Conservation (phyloP, 2,329 filamentous ascomycete genomes). For the Cryoendolithus antarcticus region DNA sequence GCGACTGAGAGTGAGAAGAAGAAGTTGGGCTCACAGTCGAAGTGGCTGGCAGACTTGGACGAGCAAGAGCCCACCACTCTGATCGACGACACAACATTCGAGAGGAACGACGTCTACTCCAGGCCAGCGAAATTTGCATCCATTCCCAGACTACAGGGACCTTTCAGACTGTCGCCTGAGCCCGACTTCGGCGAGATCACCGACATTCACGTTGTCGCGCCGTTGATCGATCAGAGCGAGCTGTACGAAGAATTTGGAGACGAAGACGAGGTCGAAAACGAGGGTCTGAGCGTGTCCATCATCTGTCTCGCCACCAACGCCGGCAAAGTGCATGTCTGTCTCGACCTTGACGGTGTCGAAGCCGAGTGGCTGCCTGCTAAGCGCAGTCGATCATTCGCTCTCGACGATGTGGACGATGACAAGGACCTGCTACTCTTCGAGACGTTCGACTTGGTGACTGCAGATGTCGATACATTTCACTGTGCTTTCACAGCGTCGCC, state of each 20-base stretch:
- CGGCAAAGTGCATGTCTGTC: conserved; percentile 45
- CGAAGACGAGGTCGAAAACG: conserved; percentile 27
- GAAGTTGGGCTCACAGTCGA: conserved; percentile 40
- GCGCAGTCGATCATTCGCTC: conserved; percentile 14
- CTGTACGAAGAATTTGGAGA: conserved; percentile 40
- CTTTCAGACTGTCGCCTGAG: conserved; percentile 43
- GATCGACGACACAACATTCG: conserved; percentile 25
- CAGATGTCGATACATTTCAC: conserved; percentile 22
- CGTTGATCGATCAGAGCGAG: conserved; percentile 40
- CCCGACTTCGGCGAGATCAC: conserved; percentile 45
- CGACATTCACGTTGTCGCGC: conserved; percentile 47
- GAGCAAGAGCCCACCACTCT: conserved; percentile 37
- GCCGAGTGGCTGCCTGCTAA: conserved; percentile 48
- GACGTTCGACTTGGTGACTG: conserved; percentile 23
- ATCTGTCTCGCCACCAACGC: conserved; percentile 46
- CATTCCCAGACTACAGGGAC: conserved; percentile 50
- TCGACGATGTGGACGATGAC: conserved; percentile 15
- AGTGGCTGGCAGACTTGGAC: conserved; percentile 47
- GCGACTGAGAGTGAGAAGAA: conserved; percentile 34
- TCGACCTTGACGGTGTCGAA: conserved; percentile 50
- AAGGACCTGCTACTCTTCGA: conserved; percentile 28
- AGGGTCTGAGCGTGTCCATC: conserved; percentile 43
- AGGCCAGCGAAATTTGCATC: conserved; percentile 42
- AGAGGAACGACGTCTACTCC: conserved; percentile 40
- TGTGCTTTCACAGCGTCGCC: conserved; percentile 46